Percentiles rank a stretch among this genome's conserved stretches.
These are phyloP conservation scores for Solanum bulbocastanum DNA, from an alignment of 257 asterid species.

Conservation along the genomic window DNA sequence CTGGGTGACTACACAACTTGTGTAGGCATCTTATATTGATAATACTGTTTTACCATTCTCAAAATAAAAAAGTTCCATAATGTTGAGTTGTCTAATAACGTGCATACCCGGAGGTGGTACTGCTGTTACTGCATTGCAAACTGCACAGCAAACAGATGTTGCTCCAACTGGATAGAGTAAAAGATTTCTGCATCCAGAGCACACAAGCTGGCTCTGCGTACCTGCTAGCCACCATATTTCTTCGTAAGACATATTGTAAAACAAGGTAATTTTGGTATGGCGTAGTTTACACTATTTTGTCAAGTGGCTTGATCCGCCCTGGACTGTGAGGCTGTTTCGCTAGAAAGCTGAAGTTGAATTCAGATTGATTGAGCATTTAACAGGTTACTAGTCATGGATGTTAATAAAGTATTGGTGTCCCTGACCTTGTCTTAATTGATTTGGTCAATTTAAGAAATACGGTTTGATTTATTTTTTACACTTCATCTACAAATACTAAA, in stretches of 20 bases:
- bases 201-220: slow-evolving; percentile 47
- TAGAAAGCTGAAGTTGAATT: neutral
- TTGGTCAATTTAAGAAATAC: neutral
- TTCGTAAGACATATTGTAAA: neutral
- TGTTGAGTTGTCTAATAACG: neutral
- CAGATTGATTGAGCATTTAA: neutral
- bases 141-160: slow-evolving; percentile 48
- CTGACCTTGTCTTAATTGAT: neutral
- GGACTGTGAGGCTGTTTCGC: neutral
- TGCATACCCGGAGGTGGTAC: slow-evolving; percentile 43
- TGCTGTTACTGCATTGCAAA: slow-evolving; percentile 47
- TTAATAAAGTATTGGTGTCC: neutral
- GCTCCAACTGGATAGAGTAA: slow-evolving; percentile 51
- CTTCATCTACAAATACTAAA: neutral
- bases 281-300: neutral
- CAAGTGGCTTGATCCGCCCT: neutral
- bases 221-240: slow-evolving; percentile 13
- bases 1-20: neutral
- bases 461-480: neutral
- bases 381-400: neutral
- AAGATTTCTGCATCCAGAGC: slow-evolving; percentile 50
- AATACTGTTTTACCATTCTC: neutral
- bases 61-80: neutral
- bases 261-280: neutral
- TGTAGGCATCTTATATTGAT: neutral